Conservation (phyloP, 257 asterid species). For the Solanum tarapatanum region DNA sequence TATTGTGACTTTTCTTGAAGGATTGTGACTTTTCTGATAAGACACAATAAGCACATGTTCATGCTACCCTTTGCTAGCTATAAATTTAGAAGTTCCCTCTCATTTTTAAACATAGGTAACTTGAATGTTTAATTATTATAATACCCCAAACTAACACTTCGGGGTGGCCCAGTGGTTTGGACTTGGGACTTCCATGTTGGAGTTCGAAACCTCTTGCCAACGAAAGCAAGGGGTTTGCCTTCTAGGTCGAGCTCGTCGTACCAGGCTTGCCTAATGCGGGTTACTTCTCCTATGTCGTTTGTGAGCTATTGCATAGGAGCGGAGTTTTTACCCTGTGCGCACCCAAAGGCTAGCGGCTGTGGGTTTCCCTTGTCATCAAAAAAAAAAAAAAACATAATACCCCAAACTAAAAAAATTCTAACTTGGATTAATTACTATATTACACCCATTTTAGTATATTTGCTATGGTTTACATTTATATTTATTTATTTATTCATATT, state of each 20-base stretch:
- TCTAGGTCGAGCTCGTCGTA: background rate
- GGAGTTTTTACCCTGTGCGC: too few species aligned
- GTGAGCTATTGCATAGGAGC: background rate
- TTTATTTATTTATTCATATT: too few species aligned
- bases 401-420: background rate
- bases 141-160: too few species aligned
- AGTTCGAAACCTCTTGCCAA: too few species aligned
- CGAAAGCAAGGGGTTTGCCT: too few species aligned
- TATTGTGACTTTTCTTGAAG: background rate
- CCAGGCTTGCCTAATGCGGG: background rate
- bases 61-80: background rate
- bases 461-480: background rate
- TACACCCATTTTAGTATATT: background rate
- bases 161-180: too few species aligned
- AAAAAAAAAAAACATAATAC: background rate
- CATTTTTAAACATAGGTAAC: background rate
- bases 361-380: background rate
- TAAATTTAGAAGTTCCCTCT: background rate
- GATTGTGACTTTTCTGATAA: background rate
- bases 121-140: background rate
- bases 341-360: background rate
- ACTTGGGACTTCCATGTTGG: too few species aligned
- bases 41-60: background rate
- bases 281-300: background rate
- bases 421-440: background rate